Base-by-base conservation (phyloP, 73 alveolate genomes). In the Paramecium sonneborni region DNA sequence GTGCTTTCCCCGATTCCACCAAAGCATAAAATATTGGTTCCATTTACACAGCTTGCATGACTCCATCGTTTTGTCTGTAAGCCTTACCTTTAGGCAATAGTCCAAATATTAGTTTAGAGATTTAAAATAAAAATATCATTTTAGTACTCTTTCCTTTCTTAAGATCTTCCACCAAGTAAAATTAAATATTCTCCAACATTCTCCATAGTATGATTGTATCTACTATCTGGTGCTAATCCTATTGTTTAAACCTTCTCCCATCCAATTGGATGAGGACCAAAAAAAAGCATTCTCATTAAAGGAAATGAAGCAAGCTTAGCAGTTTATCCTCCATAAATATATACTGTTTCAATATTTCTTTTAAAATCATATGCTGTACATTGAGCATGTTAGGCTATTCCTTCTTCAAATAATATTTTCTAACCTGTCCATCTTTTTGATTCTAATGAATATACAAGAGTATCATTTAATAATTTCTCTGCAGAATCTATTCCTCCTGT, bases 201-300 rank as follows among this genome's bases (percentile, higher is more conserved):
- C 6, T 79, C 90, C 90, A 79, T 79, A 79, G 90, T 79, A 23
- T 79, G 90, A 46, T 79, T 79, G 24, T 44, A 79, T 79, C 90
- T 43, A 38, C 56, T 34, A 24, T 79, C 72, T 46, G 90, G 90
- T 5, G 74, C 41, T 10, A 12, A 18, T 9, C 90, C 90, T 15
- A 41, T 4, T 43, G 76, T 39, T 23, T 43, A 23, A 2, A 79
- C 74, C 20, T 30, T 39, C 30, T 79, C 90, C 90, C 90, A 79
- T 23, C 48, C 44, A 1, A 24, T 10, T 43, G 90, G 90, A 41
- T 79, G 41, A 8, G 41, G 41, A 8, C 90, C 90, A 20, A 41
- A 41, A 24, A 79, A 79, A 6, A 79, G 6, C 55, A 79, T 14
- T 46, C 55, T 79, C 90, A 79, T 79, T 44, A 79, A 7, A 41